Evolutionary conservation across 441 rosid genomes (phyloP), one percentile per base, ranked within the genome.

Genomic region (Manihot esculenta): DNA sequence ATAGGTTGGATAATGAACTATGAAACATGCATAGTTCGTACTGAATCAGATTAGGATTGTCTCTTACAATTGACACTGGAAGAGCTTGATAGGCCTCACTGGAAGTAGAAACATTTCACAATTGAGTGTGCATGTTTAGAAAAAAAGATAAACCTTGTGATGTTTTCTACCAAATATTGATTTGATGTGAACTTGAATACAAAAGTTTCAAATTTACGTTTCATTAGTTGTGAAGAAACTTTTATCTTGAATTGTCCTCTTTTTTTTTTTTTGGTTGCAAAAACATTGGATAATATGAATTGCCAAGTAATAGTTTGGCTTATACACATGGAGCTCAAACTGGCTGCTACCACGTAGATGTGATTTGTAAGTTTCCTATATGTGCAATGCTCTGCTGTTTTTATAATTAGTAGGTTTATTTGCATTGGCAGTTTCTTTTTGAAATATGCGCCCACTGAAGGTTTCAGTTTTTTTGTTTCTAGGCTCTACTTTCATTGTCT

Each of bases 401-500:
- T 54, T 11, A 12, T 49, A 42, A 23, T 18, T 10, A 5, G 67
- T 15, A 21, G 57, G 23, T 62, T 60, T 51, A 17, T 45, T 10
- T 65, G 67, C 35, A 13, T 54, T 42, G 27, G 54, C 60, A 61
- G 3, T 44, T 59, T 61, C 66, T 64, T 27, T 5, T 17, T 51
- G 14, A 63, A 53, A 35, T 74, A 49, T 75, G 71, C 44, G 17
- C 64, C 64, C 35, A 62, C 76, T 79, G 69, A 81, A 61, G 49
- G 60, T 72, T 75, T 65, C 54, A 24, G 23, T 58, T 41, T 81
- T 61, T 77, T 71, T 75, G 63, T 72, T 77, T 86, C 48, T 78
- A 95, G 99, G 97, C 92, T 59, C 83, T 95, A 74, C 96, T 95
- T 77, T 86, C 97, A 64, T 84, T 95, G 82, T 93, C 97, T 77